Conservation (phyloP, 2,329 filamentous ascomycete species). For the Alternaria atra region DNA sequence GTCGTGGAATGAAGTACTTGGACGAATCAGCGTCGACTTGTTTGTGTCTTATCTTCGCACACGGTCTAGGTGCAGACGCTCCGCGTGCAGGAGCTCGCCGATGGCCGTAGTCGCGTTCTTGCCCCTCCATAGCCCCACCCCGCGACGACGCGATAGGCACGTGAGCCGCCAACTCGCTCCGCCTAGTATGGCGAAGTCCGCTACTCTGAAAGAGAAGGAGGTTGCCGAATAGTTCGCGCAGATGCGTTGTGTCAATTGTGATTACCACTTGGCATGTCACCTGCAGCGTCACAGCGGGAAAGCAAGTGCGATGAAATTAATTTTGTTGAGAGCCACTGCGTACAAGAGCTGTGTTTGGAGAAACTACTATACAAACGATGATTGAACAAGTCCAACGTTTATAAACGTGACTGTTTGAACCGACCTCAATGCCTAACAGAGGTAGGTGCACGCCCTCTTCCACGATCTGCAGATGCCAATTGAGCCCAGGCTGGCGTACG, state of each 20-base stretch:
- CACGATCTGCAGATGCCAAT: slow-evolving; percentile 3
- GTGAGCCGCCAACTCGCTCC: slow-evolving; percentile 9
- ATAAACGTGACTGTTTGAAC: neutral
- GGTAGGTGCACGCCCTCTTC: slow-evolving; percentile 3
- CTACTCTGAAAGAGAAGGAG: neutral
- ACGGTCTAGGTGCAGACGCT: slow-evolving; percentile 19
- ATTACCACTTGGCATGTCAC: neutral
- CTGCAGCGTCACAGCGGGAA: neutral
- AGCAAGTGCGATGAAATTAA: neutral
- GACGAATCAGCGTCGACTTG: slow-evolving; percentile 25
- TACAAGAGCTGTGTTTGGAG: neutral
- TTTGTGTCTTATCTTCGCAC: slow-evolving; percentile 26
- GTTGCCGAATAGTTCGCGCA: neutral
- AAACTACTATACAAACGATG: slow-evolving; percentile 17
- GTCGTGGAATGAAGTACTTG: slow-evolving; percentile 1
- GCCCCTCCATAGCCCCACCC: slow-evolving; percentile 21
- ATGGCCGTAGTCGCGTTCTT: slow-evolving; percentile 28
- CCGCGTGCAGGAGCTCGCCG: slow-evolving; percentile 39
- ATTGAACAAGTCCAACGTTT: neutral
- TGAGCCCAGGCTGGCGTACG: neutral
- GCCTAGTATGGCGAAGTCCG: slow-evolving; percentile 11
- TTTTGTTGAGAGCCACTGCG: neutral
- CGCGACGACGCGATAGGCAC: slow-evolving; percentile 6
- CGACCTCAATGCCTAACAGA: neutral
- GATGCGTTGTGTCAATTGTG: neutral